Conservation (phyloP, 805 yeast species). For the Starmerella apicola region DNA sequence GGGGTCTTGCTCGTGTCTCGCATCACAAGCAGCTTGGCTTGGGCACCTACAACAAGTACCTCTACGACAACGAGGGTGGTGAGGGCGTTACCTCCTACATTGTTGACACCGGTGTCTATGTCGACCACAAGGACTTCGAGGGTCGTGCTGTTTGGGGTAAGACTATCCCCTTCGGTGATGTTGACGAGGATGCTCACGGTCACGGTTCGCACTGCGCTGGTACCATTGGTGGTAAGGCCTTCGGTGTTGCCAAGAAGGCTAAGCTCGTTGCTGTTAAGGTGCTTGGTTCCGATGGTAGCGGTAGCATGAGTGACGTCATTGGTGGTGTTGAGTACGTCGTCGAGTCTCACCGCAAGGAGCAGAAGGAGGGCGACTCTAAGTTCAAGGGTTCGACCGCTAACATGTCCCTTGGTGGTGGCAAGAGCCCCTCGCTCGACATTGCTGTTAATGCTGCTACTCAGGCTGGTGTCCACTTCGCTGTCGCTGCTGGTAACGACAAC, state of each 20-base stretch:
- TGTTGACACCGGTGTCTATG: constrained; percentile 47
- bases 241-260: constrained; percentile 49
- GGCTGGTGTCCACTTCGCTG: constrained; percentile 84
- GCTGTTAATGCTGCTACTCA: constrained; percentile 84
- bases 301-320: constrained; percentile 45
- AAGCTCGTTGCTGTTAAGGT: constrained; percentile 49
- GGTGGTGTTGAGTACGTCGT: constrained; percentile 51
- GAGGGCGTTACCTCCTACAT: constrained; percentile 35
- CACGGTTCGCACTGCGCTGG: constrained; percentile 56
- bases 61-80: constrained; percentile 43
- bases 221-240: constrained; percentile 39
- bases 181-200: constrained; percentile 41
- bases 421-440: constrained; percentile 70
- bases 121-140: constrained; percentile 39
- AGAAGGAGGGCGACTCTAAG: constrained; percentile 34
- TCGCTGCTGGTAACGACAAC: constrained; percentile 93
- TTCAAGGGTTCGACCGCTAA: constrained; percentile 44
- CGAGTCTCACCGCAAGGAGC: constrained; percentile 44
- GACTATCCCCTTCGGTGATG: constrained; percentile 35
- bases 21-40: constrained; percentile 51
- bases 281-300: constrained; percentile 43
- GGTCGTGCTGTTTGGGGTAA: constrained; percentile 48
- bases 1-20: constrained; percentile 64
- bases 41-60: constrained; percentile 46
- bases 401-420: constrained; percentile 84